Evolutionary conservation across 345 rosid species (phyloP).

Genomic region (Kernera saxatilis): DNA sequence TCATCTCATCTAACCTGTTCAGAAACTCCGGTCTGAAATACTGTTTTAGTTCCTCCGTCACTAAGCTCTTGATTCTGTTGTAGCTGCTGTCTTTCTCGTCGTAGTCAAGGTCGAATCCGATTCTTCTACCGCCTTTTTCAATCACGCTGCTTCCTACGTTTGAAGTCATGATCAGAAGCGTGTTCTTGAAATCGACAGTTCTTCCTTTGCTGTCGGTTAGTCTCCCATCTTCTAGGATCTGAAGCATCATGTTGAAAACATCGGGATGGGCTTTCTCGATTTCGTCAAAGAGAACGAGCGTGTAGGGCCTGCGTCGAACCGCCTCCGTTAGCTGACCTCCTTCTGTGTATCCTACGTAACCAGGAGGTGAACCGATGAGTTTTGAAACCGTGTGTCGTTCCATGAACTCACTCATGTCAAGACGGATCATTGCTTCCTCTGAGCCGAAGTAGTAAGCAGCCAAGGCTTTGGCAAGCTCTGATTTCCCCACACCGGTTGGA

Average conservation of each 20-base stretch:
- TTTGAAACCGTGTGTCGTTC: constrained; percentile 95
- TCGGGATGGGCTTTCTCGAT: constrained; percentile 98
- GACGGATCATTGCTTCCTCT: constrained; percentile 95
- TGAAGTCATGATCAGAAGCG: constrained; percentile 95
- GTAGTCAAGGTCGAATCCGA: constrained; percentile 84
- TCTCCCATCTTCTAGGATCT: constrained; percentile 96
- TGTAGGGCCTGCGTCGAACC: constrained; percentile 90
- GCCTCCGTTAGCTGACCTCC: constrained; percentile 99
- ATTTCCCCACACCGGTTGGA: constrained; percentile 99
- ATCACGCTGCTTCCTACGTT: constrained; percentile 96
- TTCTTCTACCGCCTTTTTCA: constrained; percentile 85
- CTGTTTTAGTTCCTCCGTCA: constrained; percentile 85
- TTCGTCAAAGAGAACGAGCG: constrained; percentile 91
- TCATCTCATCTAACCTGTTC: constrained; percentile 95
- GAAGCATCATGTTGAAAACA: constrained; percentile 99
- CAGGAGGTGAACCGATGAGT: constrained; percentile 98
- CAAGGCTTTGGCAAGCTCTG: constrained; percentile 91
- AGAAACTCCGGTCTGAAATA: constrained; percentile 94
- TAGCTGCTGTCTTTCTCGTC: constrained; percentile 96
- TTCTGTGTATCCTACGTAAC: constrained; percentile 96
- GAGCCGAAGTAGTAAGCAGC: constrained; percentile 98
- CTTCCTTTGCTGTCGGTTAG: constrained; percentile 97
- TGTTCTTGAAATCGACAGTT: constrained; percentile 95
- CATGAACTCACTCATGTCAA: constrained; percentile 99
- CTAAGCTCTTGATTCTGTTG: constrained; percentile 86